Evolutionary conservation across 768 basidiomycete species (phyloP).

Genomic region (Xanthoconium stramineum): DNA sequence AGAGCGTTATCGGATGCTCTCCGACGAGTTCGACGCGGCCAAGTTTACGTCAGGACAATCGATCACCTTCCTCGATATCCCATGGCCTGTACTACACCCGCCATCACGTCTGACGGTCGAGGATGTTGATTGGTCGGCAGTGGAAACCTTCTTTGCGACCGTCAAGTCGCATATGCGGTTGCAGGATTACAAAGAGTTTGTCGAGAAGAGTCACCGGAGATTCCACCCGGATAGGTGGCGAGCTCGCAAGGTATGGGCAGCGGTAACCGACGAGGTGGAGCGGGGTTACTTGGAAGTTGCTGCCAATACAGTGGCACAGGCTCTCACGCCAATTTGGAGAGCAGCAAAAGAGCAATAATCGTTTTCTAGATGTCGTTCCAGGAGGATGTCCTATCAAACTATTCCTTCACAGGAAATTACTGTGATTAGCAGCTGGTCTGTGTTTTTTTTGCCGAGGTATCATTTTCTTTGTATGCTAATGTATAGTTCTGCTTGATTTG

Average conservation of each 20-base stretch:
- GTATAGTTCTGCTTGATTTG: no score
- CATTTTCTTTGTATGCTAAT: no score
- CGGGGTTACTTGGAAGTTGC: conserved; percentile 65
- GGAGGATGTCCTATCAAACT: no score
- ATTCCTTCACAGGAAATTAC: no score
- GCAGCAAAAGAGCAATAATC: conserved; percentile 32
- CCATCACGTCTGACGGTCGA: conserved; percentile 53
- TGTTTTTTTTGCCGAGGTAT: no score
- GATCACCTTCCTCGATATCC: conserved; percentile 59
- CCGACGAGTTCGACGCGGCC: conserved; percentile 60
- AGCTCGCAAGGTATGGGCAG: conserved; percentile 57
- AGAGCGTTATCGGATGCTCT: conserved; percentile 61
- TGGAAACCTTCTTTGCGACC: conserved; percentile 65
- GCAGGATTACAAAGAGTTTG: conserved; percentile 61
- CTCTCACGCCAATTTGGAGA: conserved; percentile 67
- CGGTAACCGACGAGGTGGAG: conserved; percentile 55
- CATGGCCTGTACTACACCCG: conserved; percentile 70
- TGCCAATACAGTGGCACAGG: conserved; percentile 70
- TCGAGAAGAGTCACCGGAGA: conserved; percentile 67
- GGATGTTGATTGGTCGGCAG: conserved; percentile 68
- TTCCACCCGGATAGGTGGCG: conserved; percentile 85
- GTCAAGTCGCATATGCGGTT: conserved; percentile 49
- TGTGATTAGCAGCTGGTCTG: no score
- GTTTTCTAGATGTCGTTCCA: no score
- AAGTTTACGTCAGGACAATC: conserved; percentile 53